phyloP scores from a whole-genome alignment of 2,329 filamentous ascomycete genomes.

The Penicillium digitatum region DNA sequence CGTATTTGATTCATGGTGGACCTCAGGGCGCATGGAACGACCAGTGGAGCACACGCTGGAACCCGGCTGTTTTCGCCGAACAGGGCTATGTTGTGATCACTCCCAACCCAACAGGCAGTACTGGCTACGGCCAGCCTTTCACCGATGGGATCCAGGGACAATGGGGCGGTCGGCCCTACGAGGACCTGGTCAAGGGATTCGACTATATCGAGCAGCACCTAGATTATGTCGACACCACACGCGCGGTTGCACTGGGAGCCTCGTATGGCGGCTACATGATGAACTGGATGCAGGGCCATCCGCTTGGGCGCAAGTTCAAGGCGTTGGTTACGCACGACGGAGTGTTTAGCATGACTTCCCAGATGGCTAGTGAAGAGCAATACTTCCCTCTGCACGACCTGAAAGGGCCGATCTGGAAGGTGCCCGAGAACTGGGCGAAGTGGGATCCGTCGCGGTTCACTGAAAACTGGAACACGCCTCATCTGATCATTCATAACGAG shows the following conservation, averaged over 20 bases:
- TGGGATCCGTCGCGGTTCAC: conserved; percentile 58
- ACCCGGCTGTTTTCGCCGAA: conserved; percentile 55
- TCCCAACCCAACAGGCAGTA: conserved; percentile 58
- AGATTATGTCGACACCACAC: conserved; percentile 51
- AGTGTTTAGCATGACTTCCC: conserved; percentile 43
- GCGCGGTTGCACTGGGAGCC: conserved; percentile 52
- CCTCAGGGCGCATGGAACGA: conserved; percentile 53
- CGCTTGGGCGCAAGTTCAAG: conserved; percentile 54
- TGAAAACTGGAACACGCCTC: conserved; percentile 75
- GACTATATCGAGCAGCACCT: conserved; percentile 50
- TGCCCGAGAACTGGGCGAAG: conserved; percentile 49
- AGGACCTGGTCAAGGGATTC: conserved; percentile 55
- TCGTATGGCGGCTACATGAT: conserved; percentile 60
- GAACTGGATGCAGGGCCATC: conserved; percentile 56
- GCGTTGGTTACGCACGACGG: conserved; percentile 55
- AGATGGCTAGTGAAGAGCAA: conserved; percentile 50
- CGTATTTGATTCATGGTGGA: conserved; percentile 54
- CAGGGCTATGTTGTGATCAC: conserved; percentile 59
- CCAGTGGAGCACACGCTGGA: conserved; percentile 53
- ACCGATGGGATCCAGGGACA: conserved; percentile 50
- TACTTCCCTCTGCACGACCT: conserved; percentile 55
- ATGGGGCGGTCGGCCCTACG: conserved; percentile 55
- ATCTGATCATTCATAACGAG: conserved; percentile 85
- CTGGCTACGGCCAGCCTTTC: conserved; percentile 54
- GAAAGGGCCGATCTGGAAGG: conserved; percentile 49